Conservation (phyloP, 139 green algal species). For the Trebouxia sp. region DNA sequence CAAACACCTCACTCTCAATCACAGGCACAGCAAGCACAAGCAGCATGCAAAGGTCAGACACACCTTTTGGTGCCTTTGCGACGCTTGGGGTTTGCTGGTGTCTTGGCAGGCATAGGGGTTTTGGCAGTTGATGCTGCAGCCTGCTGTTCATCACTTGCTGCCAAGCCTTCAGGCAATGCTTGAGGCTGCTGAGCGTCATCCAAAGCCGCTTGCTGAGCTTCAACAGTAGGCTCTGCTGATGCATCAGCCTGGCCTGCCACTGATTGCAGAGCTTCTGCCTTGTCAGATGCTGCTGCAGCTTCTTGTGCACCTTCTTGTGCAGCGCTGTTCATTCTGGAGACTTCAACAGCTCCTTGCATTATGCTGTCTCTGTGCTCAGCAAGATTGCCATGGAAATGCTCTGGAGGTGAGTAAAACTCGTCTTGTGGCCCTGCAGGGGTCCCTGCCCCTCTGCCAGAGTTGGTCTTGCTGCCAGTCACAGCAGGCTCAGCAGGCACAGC, state of each 20-base stretch:
- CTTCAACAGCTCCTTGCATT: background rate
- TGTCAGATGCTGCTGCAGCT: background rate
- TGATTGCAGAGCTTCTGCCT: background rate
- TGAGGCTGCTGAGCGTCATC: background rate
- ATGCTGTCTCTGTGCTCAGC: background rate
- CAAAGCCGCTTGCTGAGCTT: background rate
- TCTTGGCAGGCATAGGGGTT: background rate
- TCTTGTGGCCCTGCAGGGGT: background rate
- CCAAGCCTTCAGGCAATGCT: background rate
- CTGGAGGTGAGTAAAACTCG: conserved; percentile 7
- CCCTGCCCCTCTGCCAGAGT: background rate
- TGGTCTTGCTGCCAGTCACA: background rate
- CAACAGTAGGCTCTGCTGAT: background rate
- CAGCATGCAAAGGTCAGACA: no score
- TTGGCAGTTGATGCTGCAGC: background rate
- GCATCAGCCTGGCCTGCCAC: background rate
- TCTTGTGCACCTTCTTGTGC: background rate
- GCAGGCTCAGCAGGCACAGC: background rate
- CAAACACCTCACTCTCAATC: no score
- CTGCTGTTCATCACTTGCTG: background rate
- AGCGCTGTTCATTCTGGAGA: background rate
- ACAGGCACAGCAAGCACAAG: no score
- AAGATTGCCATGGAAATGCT: background rate
- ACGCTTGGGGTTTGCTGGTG: conserved; percentile 4
- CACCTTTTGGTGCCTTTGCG: background rate